phyloP scores from a whole-genome alignment of 371 early-diverging fungal genomes.

The Mucor piriformis region DNA sequence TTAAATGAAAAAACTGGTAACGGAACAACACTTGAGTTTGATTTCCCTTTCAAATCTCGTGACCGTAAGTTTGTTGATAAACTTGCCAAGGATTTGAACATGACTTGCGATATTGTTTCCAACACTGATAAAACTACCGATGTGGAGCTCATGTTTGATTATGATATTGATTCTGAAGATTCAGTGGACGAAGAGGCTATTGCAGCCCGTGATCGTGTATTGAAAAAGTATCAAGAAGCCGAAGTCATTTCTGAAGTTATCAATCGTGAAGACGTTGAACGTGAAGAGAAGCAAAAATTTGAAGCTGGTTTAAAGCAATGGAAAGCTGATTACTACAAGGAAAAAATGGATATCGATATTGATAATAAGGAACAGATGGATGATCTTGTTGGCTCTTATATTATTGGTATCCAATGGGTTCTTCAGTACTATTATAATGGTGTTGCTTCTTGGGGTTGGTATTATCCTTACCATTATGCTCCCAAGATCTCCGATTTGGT shows the following conservation, averaged over 20 bases:
- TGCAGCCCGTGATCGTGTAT: conserved; percentile 67
- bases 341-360: conserved; percentile 71
- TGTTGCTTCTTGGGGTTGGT: conserved; percentile 98
- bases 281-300: conserved; percentile 57
- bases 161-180: conserved; percentile 41
- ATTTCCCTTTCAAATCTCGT: conserved; percentile 51
- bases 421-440: conserved; percentile 96
- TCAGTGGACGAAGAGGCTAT: conserved; percentile 55
- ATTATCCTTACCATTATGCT: conserved; percentile 98
- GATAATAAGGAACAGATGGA: conserved; percentile 57
- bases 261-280: conserved; percentile 43
- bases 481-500: conserved; percentile 89
- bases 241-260: conserved; percentile 60
- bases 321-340: conserved; percentile 75
- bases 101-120: conserved; percentile 52
- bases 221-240: conserved; percentile 69
- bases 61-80: conserved; percentile 68
- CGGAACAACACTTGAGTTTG: conserved; percentile 46
- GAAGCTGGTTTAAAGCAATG: conserved; percentile 63
- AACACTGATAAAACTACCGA: conserved; percentile 46
- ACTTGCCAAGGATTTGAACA: conserved; percentile 66
- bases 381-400: conserved; percentile 75
- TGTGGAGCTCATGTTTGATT: conserved; percentile 52
- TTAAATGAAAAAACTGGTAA: conserved; percentile 22
- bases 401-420: conserved; percentile 97